Evolutionary conservation across 495 filamentous ascomycete genomes (phyloP), one percentile per base, ranked within the genome.

Genomic region (Cenococcum geophilum): DNA sequence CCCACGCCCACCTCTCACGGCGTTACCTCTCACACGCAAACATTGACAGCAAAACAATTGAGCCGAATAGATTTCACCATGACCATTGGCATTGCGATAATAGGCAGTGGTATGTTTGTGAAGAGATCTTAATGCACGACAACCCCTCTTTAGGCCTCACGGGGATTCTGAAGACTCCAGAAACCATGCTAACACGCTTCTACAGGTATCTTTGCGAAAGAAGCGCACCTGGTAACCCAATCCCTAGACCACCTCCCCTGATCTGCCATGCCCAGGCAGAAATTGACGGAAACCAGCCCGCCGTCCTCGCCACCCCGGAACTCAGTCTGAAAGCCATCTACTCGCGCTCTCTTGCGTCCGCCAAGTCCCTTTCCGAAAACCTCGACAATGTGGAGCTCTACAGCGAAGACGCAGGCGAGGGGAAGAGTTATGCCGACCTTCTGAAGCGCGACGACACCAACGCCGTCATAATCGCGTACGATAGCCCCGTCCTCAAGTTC

Each of bases 71-170:
- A 48, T 9, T 9, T 22, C 27, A 58, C 53, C 10, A 63, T 63
- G 60, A 16, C 60, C 66, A 76, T 83, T 57, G 83, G 84, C 32
- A 75, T 89, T 22, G 86, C 86, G 14, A 80, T 89, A n/a, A 79
- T 89, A 43, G 86, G 86, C 27, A 82, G 82, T 63, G 86, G 86
- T 70, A 78, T 76, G 68, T 61, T 72, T 14, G 76, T 85, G 42
- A 85, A 82, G 66, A 83, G 83, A 20, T 77, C 86, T 63, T 86
- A 84, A 71, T 86, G 83, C 1, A 79, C 82, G n/a, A 82, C 81
- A 20, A 82, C 14, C 49, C 21, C 12, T 16, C 40, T 45, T 45
- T 10, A 45, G 18, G 3, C 40, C 40, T 4, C 11, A 1, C 40
- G 11, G 18, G 3, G 6, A 6, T 6, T 2, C 27, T 32, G 2